Percentiles rank a stretch among this genome's conserved stretches.
Conservation (phyloP, 345 rosid species). For the Firmiana major region DNA sequence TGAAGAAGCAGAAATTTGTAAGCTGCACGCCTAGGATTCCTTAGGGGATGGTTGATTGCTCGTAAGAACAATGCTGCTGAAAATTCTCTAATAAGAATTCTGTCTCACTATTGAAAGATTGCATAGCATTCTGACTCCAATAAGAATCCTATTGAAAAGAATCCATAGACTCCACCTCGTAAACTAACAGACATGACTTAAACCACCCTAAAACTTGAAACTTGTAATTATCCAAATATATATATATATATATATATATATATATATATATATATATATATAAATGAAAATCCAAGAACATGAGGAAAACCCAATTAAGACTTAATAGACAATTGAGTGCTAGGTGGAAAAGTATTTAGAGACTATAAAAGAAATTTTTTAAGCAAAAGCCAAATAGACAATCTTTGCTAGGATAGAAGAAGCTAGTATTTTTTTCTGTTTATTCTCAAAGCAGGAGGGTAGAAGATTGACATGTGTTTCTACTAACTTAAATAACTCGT, state of each 20-base stretch:
- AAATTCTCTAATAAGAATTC: background rate
- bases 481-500: background rate
- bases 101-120: background rate
- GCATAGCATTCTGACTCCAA: too few species aligned
- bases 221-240: too few species aligned
- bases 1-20: background rate
- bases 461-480: background rate
- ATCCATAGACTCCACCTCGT: too few species aligned
- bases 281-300: too few species aligned
- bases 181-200: too few species aligned
- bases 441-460: background rate
- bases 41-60: background rate
- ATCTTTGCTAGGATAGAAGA: background rate
- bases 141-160: too few species aligned
- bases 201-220: too few species aligned
- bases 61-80: background rate
- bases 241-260: too few species aligned
- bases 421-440: background rate
- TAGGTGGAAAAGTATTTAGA: background rate
- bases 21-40: background rate
- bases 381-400: too few species aligned
- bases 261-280: too few species aligned
- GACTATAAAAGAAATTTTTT: background rate
- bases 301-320: too few species aligned
- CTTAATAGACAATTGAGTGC: too few species aligned